Conservation (phyloP, 1,284 basidiomycete genomes). For the Moniliophthora roreri region DNA sequence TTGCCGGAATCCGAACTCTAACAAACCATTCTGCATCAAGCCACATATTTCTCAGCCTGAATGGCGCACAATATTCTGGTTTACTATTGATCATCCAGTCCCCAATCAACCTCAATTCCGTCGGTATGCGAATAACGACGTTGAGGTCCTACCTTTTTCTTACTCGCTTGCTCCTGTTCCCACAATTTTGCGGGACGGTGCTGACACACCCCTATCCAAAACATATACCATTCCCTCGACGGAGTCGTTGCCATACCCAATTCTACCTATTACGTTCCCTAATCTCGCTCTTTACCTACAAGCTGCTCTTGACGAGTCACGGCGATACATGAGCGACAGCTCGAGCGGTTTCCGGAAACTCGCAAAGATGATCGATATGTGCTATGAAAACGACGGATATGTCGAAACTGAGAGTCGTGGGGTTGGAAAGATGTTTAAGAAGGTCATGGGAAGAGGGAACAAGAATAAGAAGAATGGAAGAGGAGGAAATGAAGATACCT, state of each 20-base stretch:
- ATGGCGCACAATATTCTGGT: slow-evolving; percentile 74
- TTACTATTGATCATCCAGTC: slow-evolving; percentile 67
- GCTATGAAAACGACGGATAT: slow-evolving; percentile 49
- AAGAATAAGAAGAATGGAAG: slow-evolving; percentile 42
- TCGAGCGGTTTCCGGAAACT: slow-evolving; percentile 62
- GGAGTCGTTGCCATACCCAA: slow-evolving; percentile 57
- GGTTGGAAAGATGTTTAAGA: slow-evolving; percentile 54
- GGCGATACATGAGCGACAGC: slow-evolving; percentile 55
- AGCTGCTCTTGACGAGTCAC: slow-evolving; percentile 64
- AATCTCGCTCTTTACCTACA: slow-evolving; percentile 73
- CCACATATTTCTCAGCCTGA: slow-evolving; percentile 54
- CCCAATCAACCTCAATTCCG: slow-evolving; percentile 44
- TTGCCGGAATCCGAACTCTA: neutral
- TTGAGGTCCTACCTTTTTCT: slow-evolving; percentile 66
- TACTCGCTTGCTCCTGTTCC: slow-evolving; percentile 62
- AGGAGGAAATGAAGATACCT: slow-evolving; percentile 70
- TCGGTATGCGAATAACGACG: slow-evolving; percentile 57
- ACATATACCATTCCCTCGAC: slow-evolving; percentile 69
- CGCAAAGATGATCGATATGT: slow-evolving; percentile 60
- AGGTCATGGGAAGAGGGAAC: slow-evolving; percentile 56
- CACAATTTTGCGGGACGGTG: slow-evolving; percentile 56
- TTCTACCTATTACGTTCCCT: slow-evolving; percentile 71
- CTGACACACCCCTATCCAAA: slow-evolving; percentile 63
- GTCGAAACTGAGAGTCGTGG: slow-evolving; percentile 21
- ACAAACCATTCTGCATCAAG: slow-evolving; percentile 31